A percentile compares a stretch with the other conserved stretches of the same genome.
These are phyloP conservation scores for Neocucurbitaria cava DNA, from an alignment of 2,329 filamentous ascomycete species.

Conservation along the genomic window DNA sequence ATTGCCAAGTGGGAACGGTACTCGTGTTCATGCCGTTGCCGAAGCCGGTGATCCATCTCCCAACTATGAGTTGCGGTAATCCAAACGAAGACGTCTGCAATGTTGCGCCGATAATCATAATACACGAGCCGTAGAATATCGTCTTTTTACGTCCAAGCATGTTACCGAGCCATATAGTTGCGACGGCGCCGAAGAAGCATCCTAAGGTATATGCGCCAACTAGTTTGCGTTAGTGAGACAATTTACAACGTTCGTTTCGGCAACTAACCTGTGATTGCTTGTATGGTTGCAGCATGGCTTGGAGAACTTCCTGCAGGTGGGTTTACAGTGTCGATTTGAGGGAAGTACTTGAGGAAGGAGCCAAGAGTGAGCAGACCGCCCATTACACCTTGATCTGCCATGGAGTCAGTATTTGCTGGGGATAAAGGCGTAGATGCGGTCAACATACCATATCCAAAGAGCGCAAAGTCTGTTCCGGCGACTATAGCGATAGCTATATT, in stretches of 20 bases:
- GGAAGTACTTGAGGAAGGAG: constrained; percentile 60
- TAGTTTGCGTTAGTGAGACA: constrained; percentile 15
- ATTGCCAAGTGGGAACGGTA: constrained; percentile 56
- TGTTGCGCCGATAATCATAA: constrained; percentile 66
- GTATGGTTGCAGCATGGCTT: constrained; percentile 50
- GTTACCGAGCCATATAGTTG: constrained; percentile 61
- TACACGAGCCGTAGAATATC: constrained; percentile 65
- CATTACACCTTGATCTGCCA: constrained; percentile 61
- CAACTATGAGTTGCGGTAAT: constrained; percentile 55
- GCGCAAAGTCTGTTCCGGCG: constrained; percentile 74
- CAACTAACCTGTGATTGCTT: constrained; percentile 49
- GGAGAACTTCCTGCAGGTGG: constrained; percentile 39
- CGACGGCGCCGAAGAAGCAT: constrained; percentile 55
- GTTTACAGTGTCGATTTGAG: constrained; percentile 50
- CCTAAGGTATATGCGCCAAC: constrained; percentile 49
- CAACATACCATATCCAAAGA: constrained; percentile 67
- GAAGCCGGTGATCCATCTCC: constrained; percentile 59
- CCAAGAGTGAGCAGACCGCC: constrained; percentile 71
- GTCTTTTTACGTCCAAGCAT: constrained; percentile 63
- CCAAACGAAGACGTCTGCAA: constrained; percentile 63
- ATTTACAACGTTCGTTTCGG: constrained; percentile 2
- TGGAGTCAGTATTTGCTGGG: constrained; percentile 9
- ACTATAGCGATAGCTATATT: constrained; percentile 73
- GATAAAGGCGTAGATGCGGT: neutral
- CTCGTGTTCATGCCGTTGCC: constrained; percentile 48